Conservation (phyloP, 2,329 filamentous ascomycete species). For the Colletotrichum scovillei region DNA sequence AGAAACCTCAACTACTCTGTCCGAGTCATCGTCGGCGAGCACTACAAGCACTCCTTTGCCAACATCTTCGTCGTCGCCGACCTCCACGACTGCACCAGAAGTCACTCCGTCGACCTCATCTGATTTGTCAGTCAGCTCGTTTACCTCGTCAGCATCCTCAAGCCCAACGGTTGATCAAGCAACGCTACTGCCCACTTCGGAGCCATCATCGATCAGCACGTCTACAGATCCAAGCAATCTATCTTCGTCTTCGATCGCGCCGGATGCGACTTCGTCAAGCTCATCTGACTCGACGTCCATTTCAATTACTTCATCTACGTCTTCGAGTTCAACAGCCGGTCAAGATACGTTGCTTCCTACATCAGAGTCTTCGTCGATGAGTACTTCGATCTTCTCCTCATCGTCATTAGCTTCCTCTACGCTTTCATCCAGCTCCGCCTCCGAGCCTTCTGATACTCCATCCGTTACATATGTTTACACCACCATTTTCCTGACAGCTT, state of each 20-base stretch:
- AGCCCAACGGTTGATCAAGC: not conserved
- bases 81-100: not conserved
- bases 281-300: not conserved
- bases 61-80: not conserved
- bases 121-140: not conserved
- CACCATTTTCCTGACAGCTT: conserved; percentile 19
- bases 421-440: not conserved
- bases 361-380: not conserved
- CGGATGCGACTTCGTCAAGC: not conserved
- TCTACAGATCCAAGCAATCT: not conserved
- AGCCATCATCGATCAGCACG: not conserved
- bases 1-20: not conserved
- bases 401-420: not conserved
- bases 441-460: conserved; percentile 3
- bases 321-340: not conserved
- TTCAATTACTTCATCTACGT: not conserved
- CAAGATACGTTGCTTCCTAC: not conserved
- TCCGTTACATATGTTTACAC: conserved; percentile 3
- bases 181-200: not conserved
- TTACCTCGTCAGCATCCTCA: not conserved
- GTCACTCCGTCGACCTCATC: not conserved
- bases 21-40: not conserved
- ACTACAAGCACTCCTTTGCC: not conserved
- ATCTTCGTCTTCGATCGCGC: not conserved
- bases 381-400: not conserved